phyloP scores from a whole-genome alignment of 1,284 basidiomycete species.

The Ceratobasidium sp. region DNA sequence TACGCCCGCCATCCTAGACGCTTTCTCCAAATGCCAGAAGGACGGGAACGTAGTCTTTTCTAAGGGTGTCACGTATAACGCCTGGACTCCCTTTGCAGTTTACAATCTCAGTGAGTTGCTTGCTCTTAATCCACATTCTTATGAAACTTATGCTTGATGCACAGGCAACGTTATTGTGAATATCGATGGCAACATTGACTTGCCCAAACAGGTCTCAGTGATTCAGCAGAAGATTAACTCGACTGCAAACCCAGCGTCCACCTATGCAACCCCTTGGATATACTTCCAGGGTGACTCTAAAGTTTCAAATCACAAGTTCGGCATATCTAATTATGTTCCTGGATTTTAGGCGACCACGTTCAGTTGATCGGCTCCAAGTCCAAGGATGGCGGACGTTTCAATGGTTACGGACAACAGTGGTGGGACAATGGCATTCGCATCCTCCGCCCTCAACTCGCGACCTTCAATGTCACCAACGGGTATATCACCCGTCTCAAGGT shows the following conservation, averaged over 20 bases:
- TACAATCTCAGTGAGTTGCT: slow-evolving; percentile 50
- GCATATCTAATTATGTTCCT: not conserved
- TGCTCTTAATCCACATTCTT: not conserved
- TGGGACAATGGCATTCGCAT: slow-evolving; percentile 55
- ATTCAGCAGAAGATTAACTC: slow-evolving; percentile 49
- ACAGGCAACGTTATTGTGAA: slow-evolving; percentile 56
- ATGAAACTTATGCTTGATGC: not conserved
- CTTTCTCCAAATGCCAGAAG: slow-evolving; percentile 52
- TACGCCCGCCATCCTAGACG: slow-evolving; percentile 52
- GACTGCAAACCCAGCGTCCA: slow-evolving; percentile 48
- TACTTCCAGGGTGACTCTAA: slow-evolving; percentile 51
- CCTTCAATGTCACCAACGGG: slow-evolving; percentile 57
- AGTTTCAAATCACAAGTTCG: not conserved
- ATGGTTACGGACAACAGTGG: slow-evolving; percentile 58
- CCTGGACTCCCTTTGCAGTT: slow-evolving; percentile 52
- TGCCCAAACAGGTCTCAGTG: slow-evolving; percentile 55
- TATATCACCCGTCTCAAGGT: slow-evolving; percentile 55
- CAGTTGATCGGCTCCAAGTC: slow-evolving; percentile 52
- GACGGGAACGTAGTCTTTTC: slow-evolving; percentile 54
- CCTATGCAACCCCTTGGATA: slow-evolving; percentile 56
- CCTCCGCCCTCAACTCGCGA: slow-evolving; percentile 57
- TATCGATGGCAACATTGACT: slow-evolving; percentile 57
- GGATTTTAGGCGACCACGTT: slow-evolving; percentile 48
- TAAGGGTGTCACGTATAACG: slow-evolving; percentile 53
- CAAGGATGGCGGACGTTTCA: slow-evolving; percentile 52